These are phyloP conservation scores for Medicago truncatula DNA, from an alignment of 306 rosid species.

Conservation along the genomic window DNA sequence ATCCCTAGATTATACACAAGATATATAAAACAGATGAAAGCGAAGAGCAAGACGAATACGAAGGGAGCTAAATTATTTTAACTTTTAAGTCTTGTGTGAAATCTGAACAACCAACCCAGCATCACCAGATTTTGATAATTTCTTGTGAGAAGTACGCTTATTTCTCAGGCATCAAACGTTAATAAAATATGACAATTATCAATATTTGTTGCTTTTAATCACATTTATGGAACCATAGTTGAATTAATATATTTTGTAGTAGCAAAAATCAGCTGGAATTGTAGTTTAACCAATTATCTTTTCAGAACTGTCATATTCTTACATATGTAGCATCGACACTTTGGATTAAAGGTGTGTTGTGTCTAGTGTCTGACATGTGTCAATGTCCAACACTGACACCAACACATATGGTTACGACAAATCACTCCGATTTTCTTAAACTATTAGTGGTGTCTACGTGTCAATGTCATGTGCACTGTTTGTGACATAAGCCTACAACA, in stretches of 20 bases:
- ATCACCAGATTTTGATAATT: not conserved
- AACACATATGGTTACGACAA: too few relatives aligned
- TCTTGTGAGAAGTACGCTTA: not conserved
- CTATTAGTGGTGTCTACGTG: not conserved
- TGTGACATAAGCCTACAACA: not conserved
- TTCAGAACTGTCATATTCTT: not conserved
- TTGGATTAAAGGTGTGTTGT: too few relatives aligned
- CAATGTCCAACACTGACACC: too few relatives aligned
- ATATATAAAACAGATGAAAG: not conserved
- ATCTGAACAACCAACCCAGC: not conserved
- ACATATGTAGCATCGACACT: not conserved
- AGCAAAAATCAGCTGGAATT: not conserved
- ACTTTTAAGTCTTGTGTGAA: not conserved
- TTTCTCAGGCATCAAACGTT: not conserved
- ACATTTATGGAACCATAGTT: not conserved
- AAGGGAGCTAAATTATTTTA: not conserved
- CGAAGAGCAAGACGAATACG: not conserved
- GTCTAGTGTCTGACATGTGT: too few relatives aligned
- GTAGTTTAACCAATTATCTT: not conserved
- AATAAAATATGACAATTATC: not conserved
- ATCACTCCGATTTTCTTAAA: not conserved
- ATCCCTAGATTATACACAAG: too few relatives aligned
- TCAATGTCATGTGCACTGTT: not conserved
- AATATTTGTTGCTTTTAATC: slow-evolving; percentile 5
- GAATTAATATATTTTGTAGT: not conserved